phyloP scores from a whole-genome alignment of 768 basidiomycete genomes.

The Termitomyces sp. region DNA sequence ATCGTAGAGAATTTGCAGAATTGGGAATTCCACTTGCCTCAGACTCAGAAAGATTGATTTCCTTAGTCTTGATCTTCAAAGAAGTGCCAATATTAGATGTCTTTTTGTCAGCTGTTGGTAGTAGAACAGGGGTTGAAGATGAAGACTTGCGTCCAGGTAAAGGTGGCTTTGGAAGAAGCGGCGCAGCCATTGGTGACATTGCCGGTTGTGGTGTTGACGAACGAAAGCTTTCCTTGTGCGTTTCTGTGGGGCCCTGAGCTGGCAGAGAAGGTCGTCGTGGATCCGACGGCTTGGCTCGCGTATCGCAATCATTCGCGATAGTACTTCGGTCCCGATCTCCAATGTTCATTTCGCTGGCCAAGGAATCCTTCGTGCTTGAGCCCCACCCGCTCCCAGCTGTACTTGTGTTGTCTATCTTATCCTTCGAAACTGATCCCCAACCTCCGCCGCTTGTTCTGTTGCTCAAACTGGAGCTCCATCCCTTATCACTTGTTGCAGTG shows the following conservation, averaged over 20 bases:
- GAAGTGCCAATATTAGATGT: not conserved
- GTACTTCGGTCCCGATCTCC: conserved; percentile 1
- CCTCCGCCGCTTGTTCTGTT: not conserved
- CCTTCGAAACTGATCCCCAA: not conserved
- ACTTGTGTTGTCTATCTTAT: not conserved
- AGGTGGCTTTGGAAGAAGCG: not conserved
- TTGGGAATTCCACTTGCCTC: not conserved
- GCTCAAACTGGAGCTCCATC: not conserved
- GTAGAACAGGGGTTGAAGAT: not conserved
- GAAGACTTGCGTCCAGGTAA: not conserved
- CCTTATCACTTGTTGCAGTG: not conserved
- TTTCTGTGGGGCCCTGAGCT: not conserved
- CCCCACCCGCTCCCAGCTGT: not conserved
- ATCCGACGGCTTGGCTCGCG: not conserved
- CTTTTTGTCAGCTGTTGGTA: not conserved
- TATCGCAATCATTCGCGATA: not conserved
- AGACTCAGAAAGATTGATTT: conserved; percentile 5
- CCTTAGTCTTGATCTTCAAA: conserved; percentile 9
- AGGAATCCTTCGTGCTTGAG: not conserved
- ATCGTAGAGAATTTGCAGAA: conserved; percentile 9
- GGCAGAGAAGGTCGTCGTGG: not conserved
- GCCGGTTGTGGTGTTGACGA: not conserved
- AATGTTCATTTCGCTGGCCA: not conserved
- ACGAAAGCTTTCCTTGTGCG: not conserved
- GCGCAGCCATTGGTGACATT: not conserved